Percentiles rank a stretch among this genome's conserved stretches.
Evolutionary conservation across 192 early-diverging fungal species (phyloP).

Genomic region (Coemansia biformis): DNA sequence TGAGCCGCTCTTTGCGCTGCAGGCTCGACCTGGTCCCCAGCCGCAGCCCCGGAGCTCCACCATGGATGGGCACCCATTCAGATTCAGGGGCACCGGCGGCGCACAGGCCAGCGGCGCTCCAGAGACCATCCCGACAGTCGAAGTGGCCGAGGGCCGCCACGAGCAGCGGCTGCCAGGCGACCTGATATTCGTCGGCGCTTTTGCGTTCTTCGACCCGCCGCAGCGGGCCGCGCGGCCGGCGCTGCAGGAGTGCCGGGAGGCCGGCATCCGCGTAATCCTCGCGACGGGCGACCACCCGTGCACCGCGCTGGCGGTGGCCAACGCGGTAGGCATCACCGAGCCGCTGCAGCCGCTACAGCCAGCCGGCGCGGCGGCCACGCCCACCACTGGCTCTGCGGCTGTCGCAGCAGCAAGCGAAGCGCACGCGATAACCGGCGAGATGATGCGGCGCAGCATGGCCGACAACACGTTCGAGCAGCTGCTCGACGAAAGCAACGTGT

Average conservation of each 20-base stretch:
- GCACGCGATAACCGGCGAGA: slow-evolving; percentile 42
- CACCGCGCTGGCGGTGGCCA: slow-evolving; percentile 37
- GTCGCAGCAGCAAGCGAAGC: slow-evolving; percentile 23
- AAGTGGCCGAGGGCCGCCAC: too few species aligned
- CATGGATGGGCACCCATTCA: too few species aligned
- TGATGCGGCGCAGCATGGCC: slow-evolving; percentile 29
- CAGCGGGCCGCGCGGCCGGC: slow-evolving; percentile 36
- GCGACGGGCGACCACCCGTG: slow-evolving; percentile 45
- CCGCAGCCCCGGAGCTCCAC: too few species aligned
- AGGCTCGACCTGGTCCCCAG: too few species aligned
- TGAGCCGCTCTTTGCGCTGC: slow-evolving; percentile 16
- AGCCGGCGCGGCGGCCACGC: too few species aligned
- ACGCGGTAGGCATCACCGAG: slow-evolving; percentile 32
- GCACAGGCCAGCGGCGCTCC: too few species aligned
- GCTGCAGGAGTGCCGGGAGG: slow-evolving; percentile 35
- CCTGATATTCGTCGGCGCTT: slow-evolving; percentile 42
- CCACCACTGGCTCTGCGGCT: too few species aligned
- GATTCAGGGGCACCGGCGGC: too few species aligned
- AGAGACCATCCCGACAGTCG: too few species aligned
- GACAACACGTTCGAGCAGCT: slow-evolving; percentile 26
- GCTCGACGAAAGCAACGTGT: slow-evolving; percentile 39
- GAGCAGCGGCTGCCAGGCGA: slow-evolving; percentile 11
- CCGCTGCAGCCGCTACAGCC: too few species aligned
- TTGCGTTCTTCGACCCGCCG: slow-evolving; percentile 46
- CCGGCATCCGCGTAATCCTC: slow-evolving; percentile 44